Evolutionary conservation across 768 basidiomycete genomes (phyloP), one percentile per base, ranked within the genome.

Genomic region (Mycena epipterygia): DNA sequence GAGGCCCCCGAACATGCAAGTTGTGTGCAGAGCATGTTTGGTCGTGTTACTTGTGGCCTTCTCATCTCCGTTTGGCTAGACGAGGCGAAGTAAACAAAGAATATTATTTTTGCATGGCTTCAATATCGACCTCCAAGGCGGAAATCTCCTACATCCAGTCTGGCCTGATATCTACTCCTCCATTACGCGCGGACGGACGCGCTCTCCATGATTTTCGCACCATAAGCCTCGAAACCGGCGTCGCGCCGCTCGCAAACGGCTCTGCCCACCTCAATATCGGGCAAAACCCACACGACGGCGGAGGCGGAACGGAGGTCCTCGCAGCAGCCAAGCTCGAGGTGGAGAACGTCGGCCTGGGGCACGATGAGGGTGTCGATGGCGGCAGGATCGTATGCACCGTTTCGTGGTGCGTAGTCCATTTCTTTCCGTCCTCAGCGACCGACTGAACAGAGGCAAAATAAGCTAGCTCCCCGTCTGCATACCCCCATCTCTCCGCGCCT

Each of bases 241-340:
- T 93, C 2, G 89, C 90, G 19, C 93, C 94, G 7, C 86, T 95
- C 7, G 92, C 95, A 23, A 95, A 96, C 68, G 95, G 95, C 8
- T 95, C 94, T 71, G 94, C 94, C 7, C 87, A 88, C 27, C 82
- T 95, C 11, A 89, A 84, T 72, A 87, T 96, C n/a, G 95, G 94
- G 1, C 83, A 84, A 71, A 83, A 82, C 68, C 81, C 85, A 29
- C 83, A 83, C 51, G 85, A 87, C 49, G 87, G 86, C 13, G 88
- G 87, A 1, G 90, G 89, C 2, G 91, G 92, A 0, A 96, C 95
- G 0, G 94, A 95, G 73, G 84, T 95, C 5, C 80, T 95, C 29
- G 94, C 92, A 1, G 94, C 93, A 0, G 85, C 89, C 2, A 94
- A 94, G 75, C 85, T 96, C 0, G 95, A 96, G 74, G 93, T 96